Evolutionary conservation across 441 rosid genomes (phyloP), one percentile per base, ranked within the genome.

Genomic region (Geranium incanum): DNA sequence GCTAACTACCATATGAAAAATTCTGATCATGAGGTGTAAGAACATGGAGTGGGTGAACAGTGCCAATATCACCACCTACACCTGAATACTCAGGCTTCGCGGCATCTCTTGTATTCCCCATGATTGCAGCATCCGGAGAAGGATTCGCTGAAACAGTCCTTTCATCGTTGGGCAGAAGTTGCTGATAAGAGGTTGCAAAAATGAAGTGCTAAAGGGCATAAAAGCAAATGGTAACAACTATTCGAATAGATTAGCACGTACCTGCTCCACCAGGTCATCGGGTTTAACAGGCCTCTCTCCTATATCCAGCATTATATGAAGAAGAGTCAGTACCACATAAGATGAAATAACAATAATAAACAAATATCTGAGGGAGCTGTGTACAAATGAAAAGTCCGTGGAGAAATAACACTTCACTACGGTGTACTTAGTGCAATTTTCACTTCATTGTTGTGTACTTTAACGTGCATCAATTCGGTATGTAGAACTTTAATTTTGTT

Each of bases 81-180:
- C 77, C 74, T 7, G 67, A 68, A 72, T 78, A 50, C 23, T 67
- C 79, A 16, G 69, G 41, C 8, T 57, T 75, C 45, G 72, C 15
- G 6, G 71, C 70, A 71, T 74, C 78, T 70, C 75, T 71, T n/a
- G 82, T 50, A 68, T 82, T 80, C 71, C 75, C 78, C 39, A 75
- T 41, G 73, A 76, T 67, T 70, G 80, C 81, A 68, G 86, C 84
- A 78, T 82, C 87, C 67, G 81, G 66, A 75, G 84, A 72, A 76
- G 90, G 83, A 83, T 78, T 81, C 16, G 70, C 80, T 70, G 91
- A 86, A 79, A 85, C 81, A 74, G 78, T 76, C 85, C 87, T 86
- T 78, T 80, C 87, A 71, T 81, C 83, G 57, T 81, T 75, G 41
- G 82, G 82, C 68, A 82, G 82, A 77, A 82, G 71, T 74, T 83